Evolutionary conservation across 306 rosid genomes (phyloP), one percentile per base, ranked within the genome.

Genomic region (Lablab purpureus): DNA sequence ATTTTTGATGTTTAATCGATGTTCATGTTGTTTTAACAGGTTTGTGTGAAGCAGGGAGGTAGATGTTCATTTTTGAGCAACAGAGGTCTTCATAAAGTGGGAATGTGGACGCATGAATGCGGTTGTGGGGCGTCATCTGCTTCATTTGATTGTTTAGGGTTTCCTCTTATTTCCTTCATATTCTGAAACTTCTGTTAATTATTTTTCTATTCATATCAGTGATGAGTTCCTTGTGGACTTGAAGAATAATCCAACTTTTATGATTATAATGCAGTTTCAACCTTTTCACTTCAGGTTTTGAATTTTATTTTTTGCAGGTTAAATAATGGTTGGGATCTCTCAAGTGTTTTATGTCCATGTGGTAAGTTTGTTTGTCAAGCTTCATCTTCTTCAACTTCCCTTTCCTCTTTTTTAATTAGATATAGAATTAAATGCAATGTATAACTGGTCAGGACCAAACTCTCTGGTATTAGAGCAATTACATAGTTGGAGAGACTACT

Each of bases 31-130:
- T 74, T 68, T 66, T 62, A 69, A 75, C 78, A 91, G 96, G 76
- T 91, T 63, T 90, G 88, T 84, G 88, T 75, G 72, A 95, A 87
- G 68, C 89, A 81, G 82, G 94, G 81, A 87, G 90, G 87, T 12
- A 87, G 96, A 79, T 91, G 99, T 72, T 88, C 92, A 62, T 91
- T 95, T 84, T 81, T 95, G 80, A 86, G 83, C 79, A 90, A 87
- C 84, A 88, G 87, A 78, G 84, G 85, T 11, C 82, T 91, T 81
- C 99, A 95, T 85, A 84, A 45, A 79, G 75, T 56, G 40, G 98
- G 97, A 81, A 87, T 91, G 97, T 95, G 99, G 98, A 71, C 81
- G 34, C 81, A 56, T 34, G 99, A 95, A 83, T 95, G 99, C 74
- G 45, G 25, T 71, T 95, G 99, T 47, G 91, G 90, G 60, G 74